Percentiles rank a stretch among this genome's conserved stretches.
These are phyloP conservation scores for Fusarium sororula DNA, from an alignment of 2,329 filamentous ascomycete genomes.

Conservation along the genomic window DNA sequence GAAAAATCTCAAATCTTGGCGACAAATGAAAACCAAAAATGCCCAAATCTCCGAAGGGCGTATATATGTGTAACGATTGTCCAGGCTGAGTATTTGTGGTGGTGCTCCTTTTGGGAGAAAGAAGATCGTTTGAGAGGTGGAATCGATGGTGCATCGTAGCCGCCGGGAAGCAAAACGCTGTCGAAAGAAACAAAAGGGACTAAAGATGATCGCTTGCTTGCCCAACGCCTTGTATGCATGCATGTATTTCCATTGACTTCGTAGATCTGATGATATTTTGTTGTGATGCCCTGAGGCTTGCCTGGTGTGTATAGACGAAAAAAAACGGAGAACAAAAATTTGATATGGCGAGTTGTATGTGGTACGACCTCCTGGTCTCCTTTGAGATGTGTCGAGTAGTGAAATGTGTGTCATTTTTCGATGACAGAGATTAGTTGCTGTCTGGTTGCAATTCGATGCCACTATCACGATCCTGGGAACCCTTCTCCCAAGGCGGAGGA, in stretches of 20 bases:
- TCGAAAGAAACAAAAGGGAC: slow-evolving; percentile 18
- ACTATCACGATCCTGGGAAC: slow-evolving; percentile 61
- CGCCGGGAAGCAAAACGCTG: slow-evolving; percentile 24
- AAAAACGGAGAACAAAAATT: slow-evolving; percentile 3
- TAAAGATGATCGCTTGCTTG: slow-evolving; percentile 38
- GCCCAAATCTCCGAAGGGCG: slow-evolving; percentile 2
- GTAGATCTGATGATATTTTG: slow-evolving; percentile 25
- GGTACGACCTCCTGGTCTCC: slow-evolving; percentile 21
- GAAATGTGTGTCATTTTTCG: neutral
- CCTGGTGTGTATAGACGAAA: slow-evolving; percentile 23
- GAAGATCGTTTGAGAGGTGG: slow-evolving; percentile 24
- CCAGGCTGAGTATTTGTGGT: slow-evolving; percentile 17
- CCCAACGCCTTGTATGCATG: slow-evolving; percentile 40
- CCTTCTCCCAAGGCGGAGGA: slow-evolving; percentile 48
- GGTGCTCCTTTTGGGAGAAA: neutral
- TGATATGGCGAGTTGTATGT: slow-evolving; percentile 18
- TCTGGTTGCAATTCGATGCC: slow-evolving; percentile 60
- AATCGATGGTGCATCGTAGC: slow-evolving; percentile 21
- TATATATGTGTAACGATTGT: slow-evolving; percentile 12
- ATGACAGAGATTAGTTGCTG: slow-evolving; percentile 39
- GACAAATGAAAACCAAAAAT: slow-evolving; percentile 36
- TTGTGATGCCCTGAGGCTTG: slow-evolving; percentile 29
- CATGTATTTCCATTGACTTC: slow-evolving; percentile 31
- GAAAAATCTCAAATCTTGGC: slow-evolving; percentile 22
- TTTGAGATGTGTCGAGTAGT: neutral